Percentiles rank a stretch among this genome's conserved stretches.
phyloP scores from a whole-genome alignment of 768 basidiomycete species.

The Mycena filopes region DNA sequence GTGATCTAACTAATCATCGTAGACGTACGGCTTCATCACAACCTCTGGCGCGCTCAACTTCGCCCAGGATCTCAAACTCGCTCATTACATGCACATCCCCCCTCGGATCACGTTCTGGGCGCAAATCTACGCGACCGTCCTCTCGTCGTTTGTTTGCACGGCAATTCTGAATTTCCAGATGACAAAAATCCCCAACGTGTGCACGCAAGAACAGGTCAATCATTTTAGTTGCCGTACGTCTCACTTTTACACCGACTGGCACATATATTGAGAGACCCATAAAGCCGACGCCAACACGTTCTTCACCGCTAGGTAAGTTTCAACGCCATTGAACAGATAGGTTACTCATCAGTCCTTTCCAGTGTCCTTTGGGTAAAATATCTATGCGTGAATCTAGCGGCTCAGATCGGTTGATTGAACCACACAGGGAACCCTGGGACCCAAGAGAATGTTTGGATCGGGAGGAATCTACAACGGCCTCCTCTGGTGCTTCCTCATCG shows the following conservation, averaged over 20 bases:
- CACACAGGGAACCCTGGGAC: conserved; percentile 39
- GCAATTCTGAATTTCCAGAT: conserved; percentile 43
- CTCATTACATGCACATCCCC: conserved; percentile 48
- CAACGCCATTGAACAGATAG: too few species aligned
- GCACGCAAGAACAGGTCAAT: conserved; percentile 42
- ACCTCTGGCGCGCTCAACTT: conserved; percentile 42
- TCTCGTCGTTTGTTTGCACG: conserved; percentile 44
- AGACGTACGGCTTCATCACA: conserved; percentile 47
- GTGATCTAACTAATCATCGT: too few species aligned
- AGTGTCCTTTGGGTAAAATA: conserved; percentile 44
- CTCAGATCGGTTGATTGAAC: too few species aligned
- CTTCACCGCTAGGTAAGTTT: conserved; percentile 44
- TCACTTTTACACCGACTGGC: too few species aligned
- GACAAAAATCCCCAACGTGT: conserved; percentile 46
- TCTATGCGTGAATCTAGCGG: too few species aligned
- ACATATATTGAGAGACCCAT: too few species aligned
- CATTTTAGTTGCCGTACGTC: conserved; percentile 50
- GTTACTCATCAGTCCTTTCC: too few species aligned
- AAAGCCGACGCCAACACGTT: conserved; percentile 52
- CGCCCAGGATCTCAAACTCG: conserved; percentile 44
- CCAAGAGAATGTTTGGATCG: conserved; percentile 47
- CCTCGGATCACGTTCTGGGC: conserved; percentile 46
- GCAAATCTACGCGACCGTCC: conserved; percentile 47
- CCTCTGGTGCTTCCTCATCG: conserved; percentile 45
- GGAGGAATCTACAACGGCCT: conserved; percentile 43